Conservation (phyloP, 495 filamentous ascomycete genomes). For the Daldinia grandis region DNA sequence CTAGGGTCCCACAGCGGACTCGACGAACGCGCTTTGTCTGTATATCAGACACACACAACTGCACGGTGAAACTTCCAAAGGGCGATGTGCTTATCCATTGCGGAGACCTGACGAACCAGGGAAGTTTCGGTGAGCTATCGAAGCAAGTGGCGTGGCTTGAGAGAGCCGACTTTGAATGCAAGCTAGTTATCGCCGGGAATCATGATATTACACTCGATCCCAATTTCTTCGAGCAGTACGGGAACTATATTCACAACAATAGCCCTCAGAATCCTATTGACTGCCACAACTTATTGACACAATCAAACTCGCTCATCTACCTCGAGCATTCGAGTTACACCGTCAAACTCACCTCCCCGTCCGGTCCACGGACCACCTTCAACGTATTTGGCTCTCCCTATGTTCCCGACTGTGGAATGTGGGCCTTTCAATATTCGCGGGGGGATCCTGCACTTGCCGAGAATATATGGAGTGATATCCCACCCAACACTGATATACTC, state of each 20-base stretch:
- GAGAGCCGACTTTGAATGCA: conserved; percentile 77
- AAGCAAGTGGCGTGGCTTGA: conserved; percentile 78
- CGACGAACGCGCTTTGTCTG: conserved; percentile 64
- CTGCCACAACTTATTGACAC: conserved; percentile 64
- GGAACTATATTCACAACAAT: conserved; percentile 66
- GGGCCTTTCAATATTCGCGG: conserved; percentile 76
- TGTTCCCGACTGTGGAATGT: conserved; percentile 66
- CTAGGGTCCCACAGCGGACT: conserved; percentile 22
- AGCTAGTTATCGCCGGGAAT: conserved; percentile 87
- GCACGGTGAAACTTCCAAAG: conserved; percentile 69
- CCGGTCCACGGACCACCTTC: conserved; percentile 72
- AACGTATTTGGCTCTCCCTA: conserved; percentile 81
- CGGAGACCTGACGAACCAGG: conserved; percentile 86
- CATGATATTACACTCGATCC: conserved; percentile 80
- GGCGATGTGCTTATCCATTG: conserved; percentile 93
- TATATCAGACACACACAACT: conserved; percentile 91
- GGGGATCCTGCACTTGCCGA: conserved; percentile 47
- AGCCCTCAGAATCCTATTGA: conserved; percentile 62
- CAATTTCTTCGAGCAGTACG: conserved; percentile 66
- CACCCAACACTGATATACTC: conserved; percentile 77
- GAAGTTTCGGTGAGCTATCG: conserved; percentile 69
- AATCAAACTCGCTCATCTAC: conserved; percentile 67
- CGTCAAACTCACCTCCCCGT: conserved; percentile 63
- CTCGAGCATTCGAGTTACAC: conserved; percentile 69
- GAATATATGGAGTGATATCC: conserved; percentile 67